phyloP scores from a whole-genome alignment of 1,139 yeast genomes.

The Eremothecium gossypii region DNA sequence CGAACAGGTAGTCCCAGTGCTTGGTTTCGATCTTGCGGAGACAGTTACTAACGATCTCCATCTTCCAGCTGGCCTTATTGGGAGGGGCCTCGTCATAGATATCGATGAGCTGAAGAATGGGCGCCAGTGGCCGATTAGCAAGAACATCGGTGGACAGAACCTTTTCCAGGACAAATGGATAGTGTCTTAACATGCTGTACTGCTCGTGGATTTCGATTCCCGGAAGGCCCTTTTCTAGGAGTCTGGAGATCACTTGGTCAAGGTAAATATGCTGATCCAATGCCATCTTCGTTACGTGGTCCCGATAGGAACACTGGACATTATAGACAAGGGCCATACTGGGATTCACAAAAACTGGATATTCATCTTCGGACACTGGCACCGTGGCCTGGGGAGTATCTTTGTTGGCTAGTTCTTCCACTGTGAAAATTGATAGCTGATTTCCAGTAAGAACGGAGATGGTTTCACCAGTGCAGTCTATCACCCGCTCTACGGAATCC shows the following conservation, averaged over 20 bases:
- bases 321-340: constrained; percentile 24
- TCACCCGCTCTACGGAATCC: constrained; percentile 21
- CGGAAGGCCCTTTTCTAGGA: constrained; percentile 12
- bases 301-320: constrained; percentile 17
- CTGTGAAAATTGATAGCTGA: constrained; percentile 12
- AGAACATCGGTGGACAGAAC: constrained; percentile 30
- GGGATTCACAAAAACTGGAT: constrained; percentile 24
- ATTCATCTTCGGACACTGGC: constrained; percentile 21
- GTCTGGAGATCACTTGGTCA: constrained; percentile 21
- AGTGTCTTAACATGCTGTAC: constrained; percentile 19
- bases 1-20: constrained; percentile 50
- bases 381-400: constrained; percentile 11
- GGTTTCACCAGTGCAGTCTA: constrained; percentile 21
- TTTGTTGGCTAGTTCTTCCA: constrained; percentile 21
- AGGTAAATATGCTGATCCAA: constrained; percentile 24
- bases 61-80: constrained; percentile 13
- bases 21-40: constrained; percentile 58
- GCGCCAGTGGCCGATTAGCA: constrained; percentile 38
- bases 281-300: constrained; percentile 14
- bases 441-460: constrained; percentile 20
- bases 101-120: constrained; percentile 37
- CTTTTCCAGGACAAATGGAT: constrained; percentile 27
- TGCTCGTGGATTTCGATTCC: constrained; percentile 16
- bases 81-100: constrained; percentile 15
- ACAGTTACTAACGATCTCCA: constrained; percentile 47